Base-by-base conservation (phyloP, 2,329 filamentous ascomycete genomes). In the Colletotrichum eleusines region DNA sequence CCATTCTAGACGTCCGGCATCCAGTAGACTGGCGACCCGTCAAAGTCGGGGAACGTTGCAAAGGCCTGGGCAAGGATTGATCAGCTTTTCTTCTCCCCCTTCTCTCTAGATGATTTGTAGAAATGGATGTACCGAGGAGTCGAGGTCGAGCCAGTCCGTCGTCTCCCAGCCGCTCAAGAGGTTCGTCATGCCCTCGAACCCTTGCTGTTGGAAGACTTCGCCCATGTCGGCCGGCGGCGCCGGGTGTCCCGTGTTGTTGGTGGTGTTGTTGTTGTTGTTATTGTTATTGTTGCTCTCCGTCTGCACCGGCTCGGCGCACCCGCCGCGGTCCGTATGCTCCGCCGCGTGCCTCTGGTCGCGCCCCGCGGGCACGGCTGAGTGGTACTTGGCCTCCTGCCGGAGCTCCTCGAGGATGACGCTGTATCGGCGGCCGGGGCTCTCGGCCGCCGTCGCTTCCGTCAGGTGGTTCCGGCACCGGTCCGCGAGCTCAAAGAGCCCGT, bases 331-430 rank as follows among this genome's bases (percentile, higher is more conserved):
- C 5, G 50, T 33, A 8, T 23, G 33, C 5, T 53, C 42, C 7
- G 62, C n/a, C 9, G 20, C 53, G 2, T 26, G 31, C 11, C 31
- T 16, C 23, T 51, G 26, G 11, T 48, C 35, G 3, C 44, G 55
- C 44, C 40, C 68, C 62, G n/a, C 44, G 11, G 28, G 64, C 51
- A 23, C 53, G 57, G 23, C 46, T 12, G 42, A 66, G 38, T 33
- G 71, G n/a, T 20, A 53, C 28, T 23, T 74, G 14, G 74, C 77
- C 50, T 86, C 84, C 2, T 82, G 77, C 18, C 83, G 77, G 12
- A 88, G 75, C 71, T 88, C 85, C 59, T 88, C 84, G 0, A 89
- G 79, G 1, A 89, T 86, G 9, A 88, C 79, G 54, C 81, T 83
- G 72, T 88, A 89, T 5, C 86, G 77, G 33, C 84, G 79, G 40